Base-by-base conservation (phyloP, 78 protist genomes). In the Cavenderia fasciculata region DNA sequence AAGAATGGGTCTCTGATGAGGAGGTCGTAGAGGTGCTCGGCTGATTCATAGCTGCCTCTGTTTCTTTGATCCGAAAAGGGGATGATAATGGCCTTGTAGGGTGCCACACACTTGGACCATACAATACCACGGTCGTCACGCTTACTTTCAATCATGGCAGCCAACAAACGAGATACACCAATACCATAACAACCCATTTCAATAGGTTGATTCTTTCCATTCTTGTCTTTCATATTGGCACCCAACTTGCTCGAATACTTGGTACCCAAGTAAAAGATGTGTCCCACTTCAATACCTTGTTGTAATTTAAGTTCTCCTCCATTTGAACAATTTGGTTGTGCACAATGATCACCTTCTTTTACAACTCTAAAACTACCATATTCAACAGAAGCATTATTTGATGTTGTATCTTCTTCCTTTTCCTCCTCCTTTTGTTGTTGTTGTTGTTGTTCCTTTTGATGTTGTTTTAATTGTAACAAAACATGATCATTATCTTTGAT, bases 101-200 rank as follows among this genome's bases (percentile, higher is more conserved):
- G 94, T 29, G 94, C 71, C 0, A 90, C 41, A 31, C 71, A 34
- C 14, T 27, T 11, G n/a, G 94, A 89, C 85, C 78, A 90, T 11
- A 49, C 43, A 25, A 65, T 16, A n/a, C 93, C 93, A 5, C 43
- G 21, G 4, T 71, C 10, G 0, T 70, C 73, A 1, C 0, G 0
- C 21, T 40, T 36, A 0, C 85, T n/a, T 52, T 90, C 94, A n/a
- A 78, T 73, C 23, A 78, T 6, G 2, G 94, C 59, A 1, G 94
- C 94, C 19, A 90, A 27, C n/a, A 90, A 29, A 61, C 94, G 56
- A 44, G 87, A 62, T 16, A 90, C 94, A 36, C 94, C 94, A 16
- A 90, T 77, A n/a, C 89, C 94, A 36, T 59, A 77, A 31, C 89
- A 90, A 14, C 94, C 94, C 94, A 90, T 90, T 52, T 90, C 94